Percentiles rank a stretch among this genome's conserved stretches.
Evolutionary conservation across 495 filamentous ascomycete genomes (phyloP).

Genomic region (Pyronema domesticum): DNA sequence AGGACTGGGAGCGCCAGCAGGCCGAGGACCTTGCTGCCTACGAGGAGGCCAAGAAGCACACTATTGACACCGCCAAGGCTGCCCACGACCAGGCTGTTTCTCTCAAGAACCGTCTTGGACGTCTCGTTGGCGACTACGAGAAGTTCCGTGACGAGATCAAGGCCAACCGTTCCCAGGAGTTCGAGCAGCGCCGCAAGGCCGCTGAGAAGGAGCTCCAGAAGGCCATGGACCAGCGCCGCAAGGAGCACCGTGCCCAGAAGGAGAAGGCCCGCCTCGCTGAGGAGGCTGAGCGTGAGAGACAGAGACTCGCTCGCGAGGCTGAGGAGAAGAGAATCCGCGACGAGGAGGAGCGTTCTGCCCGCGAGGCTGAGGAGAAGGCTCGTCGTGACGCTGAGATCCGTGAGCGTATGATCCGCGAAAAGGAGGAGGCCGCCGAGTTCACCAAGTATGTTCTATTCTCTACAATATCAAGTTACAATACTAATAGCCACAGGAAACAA

Average conservation of each 20-base stretch:
- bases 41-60: constrained; percentile 56
- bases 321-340: constrained; percentile 50
- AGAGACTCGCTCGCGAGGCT: constrained; percentile 54
- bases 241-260: constrained; percentile 44
- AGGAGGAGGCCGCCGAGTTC: constrained; percentile 69
- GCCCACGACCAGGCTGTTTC: constrained; percentile 84
- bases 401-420: constrained; percentile 47
- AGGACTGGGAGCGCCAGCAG: constrained; percentile 73
- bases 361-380: constrained; percentile 67
- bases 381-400: constrained; percentile 50
- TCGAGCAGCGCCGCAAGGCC: constrained; percentile 76
- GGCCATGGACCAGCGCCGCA: constrained; percentile 69
- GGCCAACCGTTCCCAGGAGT: constrained; percentile 78
- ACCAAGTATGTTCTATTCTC: constrained; percentile 38
- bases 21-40: constrained; percentile 64
- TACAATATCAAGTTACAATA: not conserved
- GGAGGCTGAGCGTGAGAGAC: constrained; percentile 52
- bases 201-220: constrained; percentile 79
- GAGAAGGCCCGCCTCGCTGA: constrained; percentile 62
- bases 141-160: constrained; percentile 60
- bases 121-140: constrained; percentile 66
- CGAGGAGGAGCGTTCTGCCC: constrained; percentile 61
- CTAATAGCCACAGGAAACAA: constrained; percentile 33
- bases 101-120: constrained; percentile 74
- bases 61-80: constrained; percentile 55